phyloP scores from a whole-genome alignment of 2,329 filamentous ascomycete species.

The Colletotrichum ledebouriae region DNA sequence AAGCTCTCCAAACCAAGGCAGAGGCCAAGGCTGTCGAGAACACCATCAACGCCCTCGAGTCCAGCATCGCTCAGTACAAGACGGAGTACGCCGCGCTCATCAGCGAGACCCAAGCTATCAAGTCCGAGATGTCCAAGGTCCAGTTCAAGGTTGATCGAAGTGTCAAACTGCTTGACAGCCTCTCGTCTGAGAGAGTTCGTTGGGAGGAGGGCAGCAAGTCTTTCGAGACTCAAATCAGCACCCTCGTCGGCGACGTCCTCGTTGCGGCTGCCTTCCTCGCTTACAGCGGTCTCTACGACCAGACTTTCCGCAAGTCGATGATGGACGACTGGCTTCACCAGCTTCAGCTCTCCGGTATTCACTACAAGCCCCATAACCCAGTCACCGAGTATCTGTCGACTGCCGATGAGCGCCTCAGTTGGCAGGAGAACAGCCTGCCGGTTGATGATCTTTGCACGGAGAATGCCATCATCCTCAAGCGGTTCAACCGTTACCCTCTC shows the following conservation, averaged over 20 bases:
- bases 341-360: slow-evolving; percentile 90
- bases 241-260: slow-evolving; percentile 93
- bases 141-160: slow-evolving; percentile 99
- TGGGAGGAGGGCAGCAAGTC: slow-evolving; percentile 99
- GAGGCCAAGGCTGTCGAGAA: slow-evolving; percentile 93
- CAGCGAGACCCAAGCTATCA: slow-evolving; percentile 97
- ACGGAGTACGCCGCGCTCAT: slow-evolving; percentile 95
- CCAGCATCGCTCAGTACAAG: slow-evolving; percentile 95
- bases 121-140: slow-evolving; percentile 94
- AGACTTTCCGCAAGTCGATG: slow-evolving; percentile 98
- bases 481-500: slow-evolving; percentile 97
- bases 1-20: slow-evolving; percentile 91
- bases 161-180: slow-evolving; percentile 91
- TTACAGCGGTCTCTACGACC: slow-evolving; percentile 96
- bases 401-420: slow-evolving; percentile 92
- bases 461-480: slow-evolving; percentile 96
- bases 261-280: slow-evolving; percentile 97
- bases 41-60: slow-evolving; percentile 85
- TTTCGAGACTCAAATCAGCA: slow-evolving; percentile 97
- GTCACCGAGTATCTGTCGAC: slow-evolving; percentile 97
- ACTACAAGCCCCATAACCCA: slow-evolving; percentile 93
- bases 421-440: slow-evolving; percentile 94
- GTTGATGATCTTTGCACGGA: slow-evolving; percentile 98
- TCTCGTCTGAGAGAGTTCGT: slow-evolving; percentile 91
- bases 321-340: slow-evolving; percentile 98